phyloP scores from a whole-genome alignment of 495 filamentous ascomycete genomes.

The Articulospora tetracladia region DNA sequence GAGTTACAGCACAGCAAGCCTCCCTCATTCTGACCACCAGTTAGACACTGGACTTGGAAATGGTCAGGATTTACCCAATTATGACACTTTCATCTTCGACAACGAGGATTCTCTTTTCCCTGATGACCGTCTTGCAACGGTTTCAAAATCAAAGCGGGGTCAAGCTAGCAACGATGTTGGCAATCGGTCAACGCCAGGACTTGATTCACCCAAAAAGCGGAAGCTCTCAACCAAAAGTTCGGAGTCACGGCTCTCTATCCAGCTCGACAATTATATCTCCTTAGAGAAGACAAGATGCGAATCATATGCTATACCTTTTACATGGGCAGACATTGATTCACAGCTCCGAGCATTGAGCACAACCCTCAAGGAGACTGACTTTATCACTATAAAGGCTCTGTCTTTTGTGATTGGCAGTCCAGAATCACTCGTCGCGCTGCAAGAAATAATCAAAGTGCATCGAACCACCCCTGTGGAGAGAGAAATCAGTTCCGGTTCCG shows the following conservation, averaged over 20 bases:
- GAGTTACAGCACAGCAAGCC: too few species aligned
- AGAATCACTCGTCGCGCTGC: neutral
- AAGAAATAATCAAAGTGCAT: neutral
- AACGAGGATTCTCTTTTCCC: too few species aligned
- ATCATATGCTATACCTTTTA: neutral
- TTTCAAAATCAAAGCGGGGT: too few species aligned
- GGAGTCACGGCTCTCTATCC: neutral
- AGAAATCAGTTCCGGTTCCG: neutral
- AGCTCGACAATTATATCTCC: neutral
- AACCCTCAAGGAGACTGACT: neutral
- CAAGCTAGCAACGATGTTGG: too few species aligned
- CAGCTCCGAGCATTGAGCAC: neutral
- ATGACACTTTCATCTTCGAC: too few species aligned
- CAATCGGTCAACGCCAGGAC: too few species aligned
- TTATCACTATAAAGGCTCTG: neutral
- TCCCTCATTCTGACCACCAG: too few species aligned
- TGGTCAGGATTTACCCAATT: too few species aligned
- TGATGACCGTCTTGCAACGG: too few species aligned
- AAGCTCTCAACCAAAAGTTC: neutral
- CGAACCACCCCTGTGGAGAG: neutral
- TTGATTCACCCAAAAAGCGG: neutral
- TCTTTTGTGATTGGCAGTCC: slow-evolving; percentile 3
- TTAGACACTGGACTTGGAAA: too few species aligned
- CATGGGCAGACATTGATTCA: neutral
- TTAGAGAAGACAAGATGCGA: neutral